Evolutionary conservation across 257 asterid species (phyloP).

Genomic region (Oldenlandia corymbosa): DNA sequence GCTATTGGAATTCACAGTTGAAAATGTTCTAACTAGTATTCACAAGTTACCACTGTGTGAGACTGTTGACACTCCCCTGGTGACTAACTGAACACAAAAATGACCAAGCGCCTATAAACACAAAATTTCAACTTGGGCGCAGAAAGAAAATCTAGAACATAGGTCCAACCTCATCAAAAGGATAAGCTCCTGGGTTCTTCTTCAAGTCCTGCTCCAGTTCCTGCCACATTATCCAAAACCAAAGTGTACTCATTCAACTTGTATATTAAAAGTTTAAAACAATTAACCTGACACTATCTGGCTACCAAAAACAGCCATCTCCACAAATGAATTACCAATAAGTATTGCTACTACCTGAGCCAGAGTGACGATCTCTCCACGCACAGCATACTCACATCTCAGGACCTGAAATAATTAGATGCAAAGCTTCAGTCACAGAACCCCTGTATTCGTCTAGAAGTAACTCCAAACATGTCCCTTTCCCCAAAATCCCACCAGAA

Average conservation of each 20-base stretch:
- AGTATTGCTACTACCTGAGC: constrained; percentile 69
- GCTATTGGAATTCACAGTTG: too few relatives aligned
- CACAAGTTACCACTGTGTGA: too few relatives aligned
- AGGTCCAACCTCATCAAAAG: constrained; percentile 50
- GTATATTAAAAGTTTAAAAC: background rate
- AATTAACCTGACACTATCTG: background rate
- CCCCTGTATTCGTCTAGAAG: background rate
- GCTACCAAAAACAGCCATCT: background rate
- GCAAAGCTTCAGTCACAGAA: background rate
- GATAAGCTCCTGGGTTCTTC: constrained; percentile 42
- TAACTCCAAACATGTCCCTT: background rate
- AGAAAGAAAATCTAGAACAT: background rate
- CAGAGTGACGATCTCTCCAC: constrained; percentile 86
- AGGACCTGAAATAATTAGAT: constrained; percentile 43
- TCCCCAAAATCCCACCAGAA: background rate
- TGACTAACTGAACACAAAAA: background rate
- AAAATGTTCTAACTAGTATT: too few relatives aligned
- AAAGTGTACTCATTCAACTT: constrained; percentile 1
- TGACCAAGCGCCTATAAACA: background rate
- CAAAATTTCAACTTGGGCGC: constrained; percentile 3
- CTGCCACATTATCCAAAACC: constrained; percentile 25
- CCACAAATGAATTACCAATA: background rate
- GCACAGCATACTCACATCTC: constrained; percentile 95
- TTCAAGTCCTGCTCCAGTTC: constrained; percentile 44
- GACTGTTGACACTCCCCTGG: background rate